Evolutionary conservation across 345 rosid genomes (phyloP).

Genomic region (Alliaria petiolata): DNA sequence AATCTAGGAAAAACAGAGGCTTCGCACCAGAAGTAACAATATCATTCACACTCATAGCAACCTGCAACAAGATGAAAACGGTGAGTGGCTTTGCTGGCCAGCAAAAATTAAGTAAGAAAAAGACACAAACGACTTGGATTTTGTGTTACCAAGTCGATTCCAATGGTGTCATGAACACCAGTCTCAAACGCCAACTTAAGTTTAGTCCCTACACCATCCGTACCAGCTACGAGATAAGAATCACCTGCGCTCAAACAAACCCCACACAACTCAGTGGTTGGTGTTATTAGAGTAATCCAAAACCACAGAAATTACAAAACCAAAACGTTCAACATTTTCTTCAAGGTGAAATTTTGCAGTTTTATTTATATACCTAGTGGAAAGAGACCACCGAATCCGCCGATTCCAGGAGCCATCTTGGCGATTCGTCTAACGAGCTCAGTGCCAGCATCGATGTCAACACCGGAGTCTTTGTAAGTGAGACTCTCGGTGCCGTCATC

Average conservation of each 20-base stretch:
- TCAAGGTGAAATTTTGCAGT: not conserved
- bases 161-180: slow-evolving; percentile 85
- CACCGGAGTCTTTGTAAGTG: slow-evolving; percentile 81
- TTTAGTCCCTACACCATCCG: slow-evolving; percentile 99
- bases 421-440: slow-evolving; percentile 85
- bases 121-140: not conserved
- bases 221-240: slow-evolving; percentile 87
- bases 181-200: slow-evolving; percentile 92
- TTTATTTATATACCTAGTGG: slow-evolving; percentile 56
- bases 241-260: slow-evolving; percentile 51
- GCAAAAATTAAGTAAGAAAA: too few relatives aligned
- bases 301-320: not conserved
- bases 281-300: too few relatives aligned
- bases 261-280: too few relatives aligned
- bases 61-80: slow-evolving; percentile 40
- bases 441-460: slow-evolving; percentile 91
- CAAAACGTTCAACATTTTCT: not conserved
- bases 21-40: slow-evolving; percentile 95
- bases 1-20: slow-evolving; percentile 91
- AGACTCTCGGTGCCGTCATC: slow-evolving; percentile 36
- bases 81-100: too few relatives aligned
- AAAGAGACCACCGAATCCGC: slow-evolving; percentile 90
- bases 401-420: slow-evolving; percentile 89
- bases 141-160: slow-evolving; percentile 74
- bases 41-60: slow-evolving; percentile 98